Base-by-base conservation (phyloP, 2,329 filamentous ascomycete species). In the Cytospora schulzeri region DNA sequence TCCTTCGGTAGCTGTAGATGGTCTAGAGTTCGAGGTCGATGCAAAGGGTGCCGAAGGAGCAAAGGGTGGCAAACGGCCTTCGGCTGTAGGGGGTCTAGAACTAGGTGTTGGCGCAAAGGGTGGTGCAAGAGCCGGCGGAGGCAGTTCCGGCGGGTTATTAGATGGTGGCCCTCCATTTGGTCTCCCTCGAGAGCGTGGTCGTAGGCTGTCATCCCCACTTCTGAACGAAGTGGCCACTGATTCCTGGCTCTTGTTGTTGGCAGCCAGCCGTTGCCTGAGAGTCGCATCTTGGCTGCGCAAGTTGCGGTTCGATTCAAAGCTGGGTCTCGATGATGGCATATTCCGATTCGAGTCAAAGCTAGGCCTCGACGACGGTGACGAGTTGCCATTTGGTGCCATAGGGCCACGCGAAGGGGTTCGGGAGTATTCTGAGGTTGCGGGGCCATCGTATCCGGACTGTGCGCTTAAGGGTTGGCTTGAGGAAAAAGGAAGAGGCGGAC, bases 241-340 rank as follows among this genome's bases (percentile, higher is more conserved):
- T 61, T 88, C 85, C 68, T 87, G 85, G 67, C 84, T 87, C 70
- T 79, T 81, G 71, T 87, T 87, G 66, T 76, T 78, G 14, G 79
- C 77, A 1, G 79, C 78, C 35, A 85, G 73, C 67, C 81, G 80
- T 55, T 81, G 78, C 38, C 62, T 53, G 52, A 85, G 73, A 0
- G 78, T 76, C 12, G 77, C 74, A 12, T 77, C 74, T 41, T 79
- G 78, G 22, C 76, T 77, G 41, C 78, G 76, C 35, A 79, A 73
- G 67, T 78, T 70, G 31, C 76, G 74, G 11, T 75, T 76, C 0
- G 82, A 84, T 56, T 86, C 83, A 57, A 84, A 74, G 70, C 85
- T 85, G 28, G 80, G 77, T 14, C 65, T 66, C 29, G 62, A 63
- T 35, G 58, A 24, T 2, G 84, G 83, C 2, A 35, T 73, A 66